phyloP scores from a whole-genome alignment of 805 yeast species.

The Torulaspora maleeae region DNA sequence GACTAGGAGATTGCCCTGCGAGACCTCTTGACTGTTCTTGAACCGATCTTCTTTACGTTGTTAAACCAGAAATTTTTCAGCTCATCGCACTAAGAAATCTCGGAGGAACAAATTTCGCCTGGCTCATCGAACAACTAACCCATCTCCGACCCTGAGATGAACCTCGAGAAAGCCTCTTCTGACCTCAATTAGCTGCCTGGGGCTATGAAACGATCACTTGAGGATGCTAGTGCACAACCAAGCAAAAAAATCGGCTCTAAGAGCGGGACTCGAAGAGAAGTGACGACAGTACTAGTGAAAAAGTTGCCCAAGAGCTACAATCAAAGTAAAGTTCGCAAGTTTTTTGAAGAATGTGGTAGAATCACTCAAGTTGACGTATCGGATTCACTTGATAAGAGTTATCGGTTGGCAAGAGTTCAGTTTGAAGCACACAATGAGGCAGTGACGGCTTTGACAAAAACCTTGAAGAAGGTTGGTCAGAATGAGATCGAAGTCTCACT shows the following conservation, averaged over 20 bases:
- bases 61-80: slow-evolving; percentile 7
- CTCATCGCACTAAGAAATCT: slow-evolving; percentile 7
- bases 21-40: neutral
- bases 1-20: neutral
- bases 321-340: slow-evolving; percentile 38
- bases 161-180: too few relatives aligned
- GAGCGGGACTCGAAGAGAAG: slow-evolving; percentile 43
- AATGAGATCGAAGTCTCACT: slow-evolving; percentile 43
- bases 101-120: neutral
- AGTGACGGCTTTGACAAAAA: slow-evolving; percentile 56
- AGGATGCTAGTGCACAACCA: slow-evolving; percentile 8
- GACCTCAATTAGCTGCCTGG: neutral
- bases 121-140: neutral
- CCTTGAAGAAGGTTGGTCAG: slow-evolving; percentile 45
- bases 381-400: slow-evolving; percentile 17
- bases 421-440: slow-evolving; percentile 46
- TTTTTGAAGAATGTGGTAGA: slow-evolving; percentile 60
- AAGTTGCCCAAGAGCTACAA: slow-evolving; percentile 42
- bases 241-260: slow-evolving; percentile 7
- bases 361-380: slow-evolving; percentile 38
- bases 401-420: slow-evolving; percentile 52
- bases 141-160: neutral
- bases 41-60: neutral
- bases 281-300: slow-evolving; percentile 49
- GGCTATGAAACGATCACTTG: slow-evolving; percentile 9